Evolutionary conservation across 2,329 filamentous ascomycete species (phyloP), one percentile per base, ranked within the genome.

Genomic region (Cytospora paraplurivora): DNA sequence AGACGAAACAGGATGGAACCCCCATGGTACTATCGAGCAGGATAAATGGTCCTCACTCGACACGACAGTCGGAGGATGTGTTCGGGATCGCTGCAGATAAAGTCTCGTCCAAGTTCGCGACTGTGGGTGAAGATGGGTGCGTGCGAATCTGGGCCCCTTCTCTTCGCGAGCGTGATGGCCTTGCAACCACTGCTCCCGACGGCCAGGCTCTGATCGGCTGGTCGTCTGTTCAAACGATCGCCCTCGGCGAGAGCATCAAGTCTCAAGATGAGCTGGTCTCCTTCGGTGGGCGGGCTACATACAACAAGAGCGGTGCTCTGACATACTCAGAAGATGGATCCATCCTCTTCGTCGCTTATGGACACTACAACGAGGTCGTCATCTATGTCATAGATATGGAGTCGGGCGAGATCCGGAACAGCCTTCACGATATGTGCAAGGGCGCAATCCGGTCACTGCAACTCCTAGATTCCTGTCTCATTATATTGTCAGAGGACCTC

Each of bases 281-380:
- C 12, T 68, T 69, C 7, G 65, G 65, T n/a, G 59, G 64, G 13
- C 69, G 71, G 19, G 67, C 70, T n/a, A 68, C 71, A 15, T 67
- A 73, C 17, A 74, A 76, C 13, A 49, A 72, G n/a, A 84, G 86
- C 63, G 91, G 90, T 15, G 86, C 85, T 52, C 75, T 97, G 49
- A 81, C 88, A 32, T 97, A 91, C 73, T 96, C 93, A 0, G 86
- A 91, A 67, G 93, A 97, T 73, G 92, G 91, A 1, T 96, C 92
- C 13, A 85, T 91, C 1, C 78, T 96, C n/a, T 92, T 92, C 57
- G 87, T 88, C 55, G 87, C 86, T 5, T 84, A 82, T 67, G 83
- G 82, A 37, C 77, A 78, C 35, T 73, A 77, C 11, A 81, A 85
- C 56, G 78, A 84, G 6, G 87, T 88, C 6, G 79, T 88, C 17